Base-by-base conservation (phyloP, 345 rosid species). In the Dovyalis caffra region DNA sequence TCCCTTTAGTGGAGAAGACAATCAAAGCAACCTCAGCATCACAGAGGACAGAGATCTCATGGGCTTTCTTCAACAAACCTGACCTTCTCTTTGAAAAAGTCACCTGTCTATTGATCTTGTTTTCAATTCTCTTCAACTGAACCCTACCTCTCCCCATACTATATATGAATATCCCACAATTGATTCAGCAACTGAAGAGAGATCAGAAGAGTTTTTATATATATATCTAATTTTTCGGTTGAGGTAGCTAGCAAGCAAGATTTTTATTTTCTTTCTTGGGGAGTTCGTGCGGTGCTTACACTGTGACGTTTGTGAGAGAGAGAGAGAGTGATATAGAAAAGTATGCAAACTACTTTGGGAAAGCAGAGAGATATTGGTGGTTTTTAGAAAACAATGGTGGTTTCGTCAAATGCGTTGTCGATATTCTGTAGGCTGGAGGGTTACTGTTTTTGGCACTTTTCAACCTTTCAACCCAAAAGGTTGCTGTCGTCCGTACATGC, bases 71-170 rank as follows among this genome's bases (percentile, higher is more conserved):
- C 64, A 87, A 81, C 64, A 88, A 78, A 2, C 92, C 92, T 26
- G 78, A 72, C 82, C 92, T 77, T 35, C 92, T 68, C 80, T 88
- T 88, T 0, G 92, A 88, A 69, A 88, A 88, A 10, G 92, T 88
- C 35, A 87, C 92, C 70, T 88, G 92, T 64, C 92, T 76, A 62
- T 87, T 87, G 76, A 85, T 88, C 81, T 88, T 87, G 88, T 88
- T 88, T 85, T 88, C 92, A 71, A 88, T 88, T 76, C 90, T 83
- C 85, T 83, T 85, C 68, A 88, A 62, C 86, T 88, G 87, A 73
- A 88, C 90, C 83, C 85, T 83, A 51, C 86, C 86, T 37, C 86
- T 76, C 61, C 83, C 79, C 80, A 73, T 76, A 33, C 71, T 70
- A 65, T 33, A 18, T n/a, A 65, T 15, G 23, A 34, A 8, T 31